Evolutionary conservation across 495 filamentous ascomycete genomes (phyloP).

Genomic region (Penicillium verhagenii): DNA sequence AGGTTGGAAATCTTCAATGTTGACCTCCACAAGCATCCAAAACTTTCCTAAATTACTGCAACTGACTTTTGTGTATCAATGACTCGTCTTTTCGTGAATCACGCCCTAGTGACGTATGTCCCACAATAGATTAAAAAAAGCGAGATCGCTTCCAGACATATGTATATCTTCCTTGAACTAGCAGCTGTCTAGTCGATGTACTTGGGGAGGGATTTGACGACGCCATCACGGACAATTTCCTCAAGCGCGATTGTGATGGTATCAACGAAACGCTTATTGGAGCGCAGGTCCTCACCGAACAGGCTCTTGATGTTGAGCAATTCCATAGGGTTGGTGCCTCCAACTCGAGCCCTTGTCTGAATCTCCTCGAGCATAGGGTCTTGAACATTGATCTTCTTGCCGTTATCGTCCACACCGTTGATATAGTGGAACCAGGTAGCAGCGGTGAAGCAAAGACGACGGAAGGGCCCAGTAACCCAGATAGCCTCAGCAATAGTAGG

Average conservation of each 20-base stretch:
- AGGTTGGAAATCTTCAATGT: too few species aligned
- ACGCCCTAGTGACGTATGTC: neutral
- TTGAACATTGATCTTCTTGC: conserved; percentile 36
- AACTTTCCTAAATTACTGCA: neutral
- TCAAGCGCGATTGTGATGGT: conserved; percentile 41
- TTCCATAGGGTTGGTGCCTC: conserved; percentile 35
- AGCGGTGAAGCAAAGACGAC: conserved; percentile 44
- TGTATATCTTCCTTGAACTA: neutral
- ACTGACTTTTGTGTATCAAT: neutral
- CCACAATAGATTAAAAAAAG: neutral
- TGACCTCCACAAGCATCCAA: neutral
- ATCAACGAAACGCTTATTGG: conserved; percentile 39
- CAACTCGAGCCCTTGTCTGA: conserved; percentile 39
- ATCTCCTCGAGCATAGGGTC: conserved; percentile 48
- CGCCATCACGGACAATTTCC: conserved; percentile 41
- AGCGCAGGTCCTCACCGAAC: conserved; percentile 47
- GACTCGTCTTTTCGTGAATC: neutral
- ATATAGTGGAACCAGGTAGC: conserved; percentile 50
- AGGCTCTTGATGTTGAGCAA: conserved; percentile 42
- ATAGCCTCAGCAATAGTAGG: conserved; percentile 49
- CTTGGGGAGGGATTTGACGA: conserved; percentile 45
- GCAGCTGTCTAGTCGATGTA: conserved; percentile 32
- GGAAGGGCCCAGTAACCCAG: conserved; percentile 43
- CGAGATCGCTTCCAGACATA: neutral
- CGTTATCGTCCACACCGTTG: conserved; percentile 44